These are phyloP conservation scores for Lepidium campestre DNA, from an alignment of 441 rosid genomes.

Conservation along the genomic window DNA sequence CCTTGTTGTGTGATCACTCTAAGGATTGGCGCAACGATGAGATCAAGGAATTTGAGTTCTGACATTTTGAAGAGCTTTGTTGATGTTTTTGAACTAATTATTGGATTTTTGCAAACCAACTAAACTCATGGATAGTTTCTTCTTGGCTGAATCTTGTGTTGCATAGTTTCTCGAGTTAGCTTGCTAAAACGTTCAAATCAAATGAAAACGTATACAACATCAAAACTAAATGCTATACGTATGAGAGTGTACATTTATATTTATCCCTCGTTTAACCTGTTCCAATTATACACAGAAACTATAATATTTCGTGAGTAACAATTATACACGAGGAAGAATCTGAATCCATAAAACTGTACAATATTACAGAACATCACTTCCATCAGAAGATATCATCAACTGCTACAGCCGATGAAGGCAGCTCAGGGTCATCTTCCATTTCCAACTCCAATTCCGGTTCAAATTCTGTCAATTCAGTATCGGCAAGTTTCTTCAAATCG, in stretches of 20 bases:
- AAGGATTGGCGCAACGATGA: not conserved
- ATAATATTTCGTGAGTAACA: slow-evolving; percentile 1
- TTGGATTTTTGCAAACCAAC: no score
- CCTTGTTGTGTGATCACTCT: not conserved
- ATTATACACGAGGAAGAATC: slow-evolving; percentile 10
- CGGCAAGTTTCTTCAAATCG: slow-evolving; percentile 92
- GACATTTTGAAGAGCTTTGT: not conserved
- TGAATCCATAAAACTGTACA: slow-evolving; percentile 45
- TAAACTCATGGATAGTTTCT: not conserved
- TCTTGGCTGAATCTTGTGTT: not conserved
- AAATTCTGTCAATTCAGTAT: slow-evolving; percentile 60
- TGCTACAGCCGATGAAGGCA: slow-evolving; percentile 35
- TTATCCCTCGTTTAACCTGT: slow-evolving; percentile 1
- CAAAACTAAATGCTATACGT: not conserved
- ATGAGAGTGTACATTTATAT: slow-evolving; percentile 5
- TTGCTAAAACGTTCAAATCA: not conserved
- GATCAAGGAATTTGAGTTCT: not conserved
- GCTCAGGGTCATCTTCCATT: slow-evolving; percentile 50
- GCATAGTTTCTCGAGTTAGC: not conserved
- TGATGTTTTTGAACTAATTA: not conserved
- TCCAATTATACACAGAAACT: slow-evolving; percentile 32
- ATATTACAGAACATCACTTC: slow-evolving; percentile 20
- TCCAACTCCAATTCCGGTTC: slow-evolving; percentile 70
- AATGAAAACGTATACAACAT: not conserved
- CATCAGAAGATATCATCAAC: slow-evolving; percentile 76